phyloP scores from a whole-genome alignment of 257 asterid genomes.

The Capsicum chinense region DNA sequence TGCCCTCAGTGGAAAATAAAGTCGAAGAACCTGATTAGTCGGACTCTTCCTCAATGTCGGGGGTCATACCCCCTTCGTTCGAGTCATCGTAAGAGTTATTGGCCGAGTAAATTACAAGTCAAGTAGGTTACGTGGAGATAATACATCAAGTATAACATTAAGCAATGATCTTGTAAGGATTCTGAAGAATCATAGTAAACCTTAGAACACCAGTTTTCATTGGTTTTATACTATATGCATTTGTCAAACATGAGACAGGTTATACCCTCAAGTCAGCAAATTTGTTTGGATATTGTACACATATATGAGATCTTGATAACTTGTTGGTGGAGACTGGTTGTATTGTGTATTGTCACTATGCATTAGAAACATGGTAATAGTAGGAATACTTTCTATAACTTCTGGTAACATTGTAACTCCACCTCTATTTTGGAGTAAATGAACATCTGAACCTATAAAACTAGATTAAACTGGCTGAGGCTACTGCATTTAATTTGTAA shows the following conservation, averaged over 20 bases:
- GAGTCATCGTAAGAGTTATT: background rate
- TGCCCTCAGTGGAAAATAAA: no score
- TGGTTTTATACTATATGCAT: background rate
- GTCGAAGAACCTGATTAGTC: no score
- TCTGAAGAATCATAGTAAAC: conserved; percentile 17
- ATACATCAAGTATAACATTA: background rate
- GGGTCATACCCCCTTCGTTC: no score
- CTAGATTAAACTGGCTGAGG: background rate
- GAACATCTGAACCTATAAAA: background rate
- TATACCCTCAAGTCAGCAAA: conserved; percentile 7
- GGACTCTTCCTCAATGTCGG: no score
- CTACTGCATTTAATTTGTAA: conserved; percentile 14
- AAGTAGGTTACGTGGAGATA: conserved; percentile 14
- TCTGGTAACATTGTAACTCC: background rate
- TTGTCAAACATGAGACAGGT: conserved; percentile 4
- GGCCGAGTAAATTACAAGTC: background rate
- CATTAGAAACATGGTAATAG: background rate
- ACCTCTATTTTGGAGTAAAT: background rate
- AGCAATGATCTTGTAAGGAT: conserved; percentile 6
- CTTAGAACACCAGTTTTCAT: background rate
- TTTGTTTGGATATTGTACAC: background rate
- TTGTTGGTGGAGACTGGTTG: conserved; percentile 12
- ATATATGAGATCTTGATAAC: background rate
- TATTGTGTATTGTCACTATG: conserved; percentile 11
- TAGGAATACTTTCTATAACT: background rate